Base-by-base conservation (phyloP, 495 filamentous ascomycete genomes). In the Hyaloscypha variabilis region DNA sequence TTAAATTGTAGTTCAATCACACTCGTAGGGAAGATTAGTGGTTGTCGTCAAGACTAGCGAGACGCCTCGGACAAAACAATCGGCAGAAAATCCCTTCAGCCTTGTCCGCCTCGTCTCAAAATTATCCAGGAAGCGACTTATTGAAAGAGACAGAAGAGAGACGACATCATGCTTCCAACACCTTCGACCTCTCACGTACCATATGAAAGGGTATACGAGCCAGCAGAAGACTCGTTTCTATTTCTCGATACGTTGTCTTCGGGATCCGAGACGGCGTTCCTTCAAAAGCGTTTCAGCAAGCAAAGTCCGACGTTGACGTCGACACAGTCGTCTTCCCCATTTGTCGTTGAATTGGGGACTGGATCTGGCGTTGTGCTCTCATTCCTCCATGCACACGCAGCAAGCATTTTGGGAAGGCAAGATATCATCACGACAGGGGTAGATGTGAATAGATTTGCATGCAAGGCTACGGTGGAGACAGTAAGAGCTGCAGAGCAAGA, bases 211-310 rank as follows among this genome's bases (percentile, higher is more conserved):
- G 86, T 97, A 70, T 99, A 99, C 77, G 91, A 96, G 73, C 95
- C 95, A 50, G 88, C 94, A 13, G 95, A 97, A 77, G 95, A 99
- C 77, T 96, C 92, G 21, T 98, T 89, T 74, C 86, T 99, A n/a
- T 82, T 99, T 36, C 84, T 99, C 28, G 95, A 99, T 79, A 95
- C 93, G 0, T 82, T 99, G 29, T 92, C 93, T n/a, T 88, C 88
- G 4, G 49, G 78, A 11, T 73, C 83, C 14, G 91, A 96, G 76
- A 90, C 84, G 6, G 64, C 81, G 36, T 99, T 94, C 75, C 87
- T 97, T 34, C 77, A 77, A 28, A 42, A 77, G 11, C 85, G 85
- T 52, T 93, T 97, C 80, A 24, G 21, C 8, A 62, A 69, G 6
- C 29, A 30, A 10, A n/a, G n/a, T 17, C n/a, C 29, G 14, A n/a